These are phyloP conservation scores for Aureobasidium sp. DNA, from an alignment of 2,329 filamentous ascomycete species.

Conservation along the genomic window DNA sequence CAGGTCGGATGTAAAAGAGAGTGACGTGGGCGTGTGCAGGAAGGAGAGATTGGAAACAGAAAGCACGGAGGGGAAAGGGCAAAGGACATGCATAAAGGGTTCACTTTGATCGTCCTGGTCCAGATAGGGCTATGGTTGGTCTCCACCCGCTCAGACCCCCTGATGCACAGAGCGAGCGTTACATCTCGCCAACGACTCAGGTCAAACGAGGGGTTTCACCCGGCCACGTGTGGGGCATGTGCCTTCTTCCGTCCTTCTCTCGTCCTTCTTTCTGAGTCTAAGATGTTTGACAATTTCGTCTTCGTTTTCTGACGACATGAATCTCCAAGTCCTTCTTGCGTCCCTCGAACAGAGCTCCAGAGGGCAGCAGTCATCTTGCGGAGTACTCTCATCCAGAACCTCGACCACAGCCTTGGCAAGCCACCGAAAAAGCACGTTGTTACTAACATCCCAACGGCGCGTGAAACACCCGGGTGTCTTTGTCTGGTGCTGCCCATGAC, in stretches of 20 bases:
- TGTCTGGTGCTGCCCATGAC: neutral
- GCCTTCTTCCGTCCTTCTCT: neutral
- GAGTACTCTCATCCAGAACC: no score
- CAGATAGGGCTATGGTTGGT: neutral
- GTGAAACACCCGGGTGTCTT: neutral
- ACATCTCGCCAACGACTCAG: neutral
- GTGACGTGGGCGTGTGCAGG: neutral
- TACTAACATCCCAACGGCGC: neutral
- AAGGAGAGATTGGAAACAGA: neutral
- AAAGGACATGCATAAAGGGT: neutral
- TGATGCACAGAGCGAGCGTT: neutral
- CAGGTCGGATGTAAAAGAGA: neutral
- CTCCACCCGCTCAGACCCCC: neutral
- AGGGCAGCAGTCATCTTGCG: no score
- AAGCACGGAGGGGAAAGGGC: neutral
- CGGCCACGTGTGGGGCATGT: neutral
- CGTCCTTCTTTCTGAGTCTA: neutral
- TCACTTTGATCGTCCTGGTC: no score
- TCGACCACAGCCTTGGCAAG: neutral
- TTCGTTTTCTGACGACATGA: neutral
- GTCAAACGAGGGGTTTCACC: neutral
- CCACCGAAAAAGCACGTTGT: slow-evolving; percentile 1
- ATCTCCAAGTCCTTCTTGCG: no score
- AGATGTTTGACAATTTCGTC: neutral
- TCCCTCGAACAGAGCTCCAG: neutral